Evolutionary conservation across 495 filamentous ascomycete genomes (phyloP).

Genomic region (Talaromyces wortmannii): DNA sequence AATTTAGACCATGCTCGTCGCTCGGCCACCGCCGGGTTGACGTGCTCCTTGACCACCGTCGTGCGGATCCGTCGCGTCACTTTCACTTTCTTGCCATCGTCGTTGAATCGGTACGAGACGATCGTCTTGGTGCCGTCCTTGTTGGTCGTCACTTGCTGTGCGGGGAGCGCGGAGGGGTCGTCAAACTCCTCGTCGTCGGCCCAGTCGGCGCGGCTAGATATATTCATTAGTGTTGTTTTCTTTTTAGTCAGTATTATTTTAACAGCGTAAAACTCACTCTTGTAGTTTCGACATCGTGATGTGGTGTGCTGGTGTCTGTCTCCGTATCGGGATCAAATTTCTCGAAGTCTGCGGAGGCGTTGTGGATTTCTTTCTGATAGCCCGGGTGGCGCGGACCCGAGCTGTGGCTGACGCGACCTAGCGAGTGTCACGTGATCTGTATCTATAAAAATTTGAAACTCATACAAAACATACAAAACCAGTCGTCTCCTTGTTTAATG

Average conservation of each 20-base stretch:
- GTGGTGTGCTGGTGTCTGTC: conserved; percentile 10
- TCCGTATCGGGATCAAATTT: conserved; percentile 27
- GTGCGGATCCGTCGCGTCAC: conserved; percentile 90
- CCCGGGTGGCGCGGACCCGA: not conserved
- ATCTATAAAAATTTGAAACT: not conserved
- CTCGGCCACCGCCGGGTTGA: conserved; percentile 94
- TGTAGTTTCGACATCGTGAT: conserved; percentile 40
- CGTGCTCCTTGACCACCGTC: conserved; percentile 78
- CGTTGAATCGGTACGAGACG: conserved; percentile 83
- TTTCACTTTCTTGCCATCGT: conserved; percentile 92
- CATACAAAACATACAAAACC: too few relatives aligned
- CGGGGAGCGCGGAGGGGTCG: conserved; percentile 69
- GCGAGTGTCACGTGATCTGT: conserved; percentile 4
- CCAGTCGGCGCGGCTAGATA: conserved; percentile 70
- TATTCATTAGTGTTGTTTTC: not conserved
- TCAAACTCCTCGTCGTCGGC: conserved; percentile 96
- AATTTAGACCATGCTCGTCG: conserved; percentile 90
- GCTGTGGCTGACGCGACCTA: conserved; percentile 3
- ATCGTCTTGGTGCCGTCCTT: conserved; percentile 97
- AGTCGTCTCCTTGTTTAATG: not conserved
- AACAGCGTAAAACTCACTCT: conserved; percentile 26
- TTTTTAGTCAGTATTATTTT: not conserved
- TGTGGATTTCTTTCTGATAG: conserved; percentile 38
- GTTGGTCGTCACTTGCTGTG: conserved; percentile 81
- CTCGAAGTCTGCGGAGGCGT: conserved; percentile 38